Percentiles rank a stretch among this genome's conserved stretches.
phyloP scores from a whole-genome alignment of 768 basidiomycete genomes.

The Macrolepiota fuliginosa region DNA sequence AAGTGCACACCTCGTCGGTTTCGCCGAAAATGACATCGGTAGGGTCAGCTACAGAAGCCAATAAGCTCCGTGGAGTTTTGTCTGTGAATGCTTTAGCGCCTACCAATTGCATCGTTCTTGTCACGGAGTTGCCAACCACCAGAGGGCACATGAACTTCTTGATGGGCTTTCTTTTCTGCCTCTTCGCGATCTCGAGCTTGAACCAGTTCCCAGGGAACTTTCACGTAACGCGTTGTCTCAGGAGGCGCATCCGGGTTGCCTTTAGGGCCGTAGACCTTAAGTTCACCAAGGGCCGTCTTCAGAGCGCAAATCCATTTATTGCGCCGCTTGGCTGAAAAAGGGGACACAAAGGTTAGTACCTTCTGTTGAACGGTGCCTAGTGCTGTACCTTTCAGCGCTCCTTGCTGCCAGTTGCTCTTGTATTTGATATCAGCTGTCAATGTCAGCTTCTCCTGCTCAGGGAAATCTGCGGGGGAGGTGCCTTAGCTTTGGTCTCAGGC shows the following conservation, averaged over 20 bases:
- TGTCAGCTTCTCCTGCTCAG: conserved; percentile 75
- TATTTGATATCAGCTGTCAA: conserved; percentile 84
- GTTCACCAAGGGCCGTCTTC: conserved; percentile 66
- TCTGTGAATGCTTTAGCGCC: conserved; percentile 16
- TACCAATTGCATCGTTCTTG: conserved; percentile 48
- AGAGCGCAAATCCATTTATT: conserved; percentile 94
- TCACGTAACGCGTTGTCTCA: conserved; percentile 56
- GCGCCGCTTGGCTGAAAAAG: conserved; percentile 58
- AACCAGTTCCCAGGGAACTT: conserved; percentile 72
- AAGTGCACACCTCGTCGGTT: conserved; percentile 24
- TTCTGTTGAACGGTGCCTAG: conserved; percentile 2
- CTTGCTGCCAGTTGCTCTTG: conserved; percentile 85
- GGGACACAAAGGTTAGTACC: conserved; percentile 13
- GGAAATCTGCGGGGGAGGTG: conserved; percentile 53
- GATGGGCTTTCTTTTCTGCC: conserved; percentile 20
- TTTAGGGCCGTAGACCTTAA: conserved; percentile 66
- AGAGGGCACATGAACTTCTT: conserved; percentile 26
- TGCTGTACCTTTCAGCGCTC: conserved; percentile 58
- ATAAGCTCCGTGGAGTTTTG: not conserved
- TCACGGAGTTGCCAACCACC: conserved; percentile 54
- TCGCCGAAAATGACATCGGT: conserved; percentile 47
- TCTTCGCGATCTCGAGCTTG: conserved; percentile 36
- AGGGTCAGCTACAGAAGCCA: conserved; percentile 23
- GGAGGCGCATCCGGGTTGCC: conserved; percentile 58
- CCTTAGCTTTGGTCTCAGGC: conserved; percentile 4